Percentiles rank a stretch among this genome's conserved stretches.
Conservation (phyloP, 1,284 basidiomycete genomes). For the Caloboletus firmus region DNA sequence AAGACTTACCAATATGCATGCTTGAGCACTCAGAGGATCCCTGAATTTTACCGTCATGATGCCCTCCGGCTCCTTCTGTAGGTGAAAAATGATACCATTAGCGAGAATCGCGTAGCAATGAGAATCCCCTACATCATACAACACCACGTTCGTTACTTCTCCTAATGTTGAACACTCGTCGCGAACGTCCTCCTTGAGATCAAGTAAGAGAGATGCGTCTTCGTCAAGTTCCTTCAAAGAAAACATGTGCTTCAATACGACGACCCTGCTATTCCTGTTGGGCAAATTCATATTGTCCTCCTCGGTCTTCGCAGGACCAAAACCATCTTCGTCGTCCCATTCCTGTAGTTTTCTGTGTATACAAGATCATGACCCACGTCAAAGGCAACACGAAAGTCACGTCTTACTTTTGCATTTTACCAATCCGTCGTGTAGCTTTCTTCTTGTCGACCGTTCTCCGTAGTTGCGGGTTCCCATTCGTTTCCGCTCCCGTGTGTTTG, state of each 20-base stretch:
- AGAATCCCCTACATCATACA: conserved; percentile 82
- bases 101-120: not conserved
- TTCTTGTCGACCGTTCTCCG: conserved; percentile 79
- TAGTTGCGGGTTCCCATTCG: conserved; percentile 42
- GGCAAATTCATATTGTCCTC: conserved; percentile 47
- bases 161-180: conserved; percentile 91
- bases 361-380: not conserved
- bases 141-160: conserved; percentile 94
- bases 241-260: conserved; percentile 96
- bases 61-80: conserved; percentile 88
- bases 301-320: conserved; percentile 64
- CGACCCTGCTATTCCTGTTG: conserved; percentile 72
- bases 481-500: conserved; percentile 44
- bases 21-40: conserved; percentile 83
- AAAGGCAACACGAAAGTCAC: not conserved
- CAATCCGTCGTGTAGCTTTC: conserved; percentile 75
- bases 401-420: conserved; percentile 85
- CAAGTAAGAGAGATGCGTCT: conserved; percentile 85
- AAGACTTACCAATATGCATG: conserved; percentile 77
- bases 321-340: conserved; percentile 85
- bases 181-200: conserved; percentile 94
- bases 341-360: conserved; percentile 70
- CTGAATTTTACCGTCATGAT: conserved; percentile 97
- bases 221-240: conserved; percentile 83
- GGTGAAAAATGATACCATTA: not conserved